Evolutionary conservation across 805 yeast genomes (phyloP).

Genomic region (Suhomyces prunicola): DNA sequence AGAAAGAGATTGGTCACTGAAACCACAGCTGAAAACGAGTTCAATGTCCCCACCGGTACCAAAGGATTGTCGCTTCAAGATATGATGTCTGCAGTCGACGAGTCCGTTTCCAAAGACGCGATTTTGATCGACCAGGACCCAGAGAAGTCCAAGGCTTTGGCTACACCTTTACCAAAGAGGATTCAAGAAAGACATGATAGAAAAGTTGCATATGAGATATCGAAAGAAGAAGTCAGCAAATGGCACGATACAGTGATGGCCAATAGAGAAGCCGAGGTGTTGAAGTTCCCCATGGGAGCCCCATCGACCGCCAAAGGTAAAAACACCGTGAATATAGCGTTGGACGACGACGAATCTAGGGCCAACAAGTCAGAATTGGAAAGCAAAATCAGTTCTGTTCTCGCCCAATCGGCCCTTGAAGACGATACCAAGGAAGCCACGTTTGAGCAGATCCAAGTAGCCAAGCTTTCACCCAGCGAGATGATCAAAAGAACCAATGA

Average conservation of each 20-base stretch:
- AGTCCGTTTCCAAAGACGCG: slow-evolving; percentile 46
- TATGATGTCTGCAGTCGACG: slow-evolving; percentile 67
- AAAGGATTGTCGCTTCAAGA: slow-evolving; percentile 56
- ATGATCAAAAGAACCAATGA: slow-evolving; percentile 73
- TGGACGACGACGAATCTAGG: slow-evolving; percentile 27
- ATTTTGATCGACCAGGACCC: slow-evolving; percentile 46
- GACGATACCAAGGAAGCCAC: slow-evolving; percentile 77
- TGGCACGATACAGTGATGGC: slow-evolving; percentile 84
- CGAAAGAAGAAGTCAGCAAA: slow-evolving; percentile 79
- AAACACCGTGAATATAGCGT: background rate
- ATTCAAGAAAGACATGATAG: slow-evolving; percentile 84
- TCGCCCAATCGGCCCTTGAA: slow-evolving; percentile 61
- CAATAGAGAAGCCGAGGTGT: slow-evolving; percentile 80
- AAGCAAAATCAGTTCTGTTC: slow-evolving; percentile 54
- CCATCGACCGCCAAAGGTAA: slow-evolving; percentile 23
- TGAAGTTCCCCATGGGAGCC: slow-evolving; percentile 66
- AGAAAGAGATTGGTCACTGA: slow-evolving; percentile 52
- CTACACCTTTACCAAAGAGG: slow-evolving; percentile 81
- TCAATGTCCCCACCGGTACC: slow-evolving; percentile 59
- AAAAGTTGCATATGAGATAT: slow-evolving; percentile 83
- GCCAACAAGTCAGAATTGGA: slow-evolving; percentile 60
- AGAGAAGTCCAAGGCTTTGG: slow-evolving; percentile 47
- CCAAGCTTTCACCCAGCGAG: slow-evolving; percentile 78
- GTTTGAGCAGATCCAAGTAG: slow-evolving; percentile 82
- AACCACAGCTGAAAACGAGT: slow-evolving; percentile 65